Conservation (phyloP, 805 yeast genomes). For the Candida khao-thaluensis region DNA sequence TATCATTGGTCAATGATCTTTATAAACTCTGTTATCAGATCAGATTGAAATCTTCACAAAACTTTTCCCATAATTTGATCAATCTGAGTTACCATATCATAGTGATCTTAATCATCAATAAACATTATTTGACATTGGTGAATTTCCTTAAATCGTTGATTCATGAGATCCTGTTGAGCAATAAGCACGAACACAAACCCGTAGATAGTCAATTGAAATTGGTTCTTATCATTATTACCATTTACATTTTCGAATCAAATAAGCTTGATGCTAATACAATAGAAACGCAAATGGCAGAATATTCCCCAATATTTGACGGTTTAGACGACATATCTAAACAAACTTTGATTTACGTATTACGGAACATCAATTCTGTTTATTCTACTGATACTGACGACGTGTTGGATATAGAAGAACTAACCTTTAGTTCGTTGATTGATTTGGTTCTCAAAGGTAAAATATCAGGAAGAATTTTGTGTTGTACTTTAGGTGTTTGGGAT, state of each 20-base stretch:
- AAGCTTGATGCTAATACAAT: background rate
- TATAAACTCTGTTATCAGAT: constrained; percentile 43
- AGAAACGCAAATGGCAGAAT: background rate
- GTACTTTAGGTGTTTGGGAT: constrained; percentile 39
- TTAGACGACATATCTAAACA: background rate
- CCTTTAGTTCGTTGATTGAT: constrained; percentile 16
- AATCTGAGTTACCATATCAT: constrained; percentile 35
- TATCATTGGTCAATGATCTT: constrained; percentile 42
- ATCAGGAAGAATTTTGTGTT: constrained; percentile 32
- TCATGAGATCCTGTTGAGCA: constrained; percentile 4
- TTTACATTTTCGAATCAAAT: constrained; percentile 5
- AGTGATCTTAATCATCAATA: constrained; percentile 29
- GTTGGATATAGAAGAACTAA: constrained; percentile 9
- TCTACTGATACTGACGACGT: background rate
- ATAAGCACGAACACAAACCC: background rate
- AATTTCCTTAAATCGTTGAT: constrained; percentile 24
- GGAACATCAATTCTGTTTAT: constrained; percentile 9
- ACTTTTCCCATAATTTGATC: constrained; percentile 18
- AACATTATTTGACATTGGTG: constrained; percentile 27
- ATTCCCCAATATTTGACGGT: background rate
- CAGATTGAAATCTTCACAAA: constrained; percentile 21
- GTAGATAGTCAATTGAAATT: constrained; percentile 3
- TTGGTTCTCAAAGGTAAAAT: constrained; percentile 20
- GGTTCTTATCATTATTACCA: constrained; percentile 1
- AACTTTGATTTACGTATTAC: constrained; percentile 10